A percentile compares a stretch with the other conserved stretches of the same genome.
Conservation (phyloP, 352 stramenopile species). For the Salisapilia sapeloensis region DNA sequence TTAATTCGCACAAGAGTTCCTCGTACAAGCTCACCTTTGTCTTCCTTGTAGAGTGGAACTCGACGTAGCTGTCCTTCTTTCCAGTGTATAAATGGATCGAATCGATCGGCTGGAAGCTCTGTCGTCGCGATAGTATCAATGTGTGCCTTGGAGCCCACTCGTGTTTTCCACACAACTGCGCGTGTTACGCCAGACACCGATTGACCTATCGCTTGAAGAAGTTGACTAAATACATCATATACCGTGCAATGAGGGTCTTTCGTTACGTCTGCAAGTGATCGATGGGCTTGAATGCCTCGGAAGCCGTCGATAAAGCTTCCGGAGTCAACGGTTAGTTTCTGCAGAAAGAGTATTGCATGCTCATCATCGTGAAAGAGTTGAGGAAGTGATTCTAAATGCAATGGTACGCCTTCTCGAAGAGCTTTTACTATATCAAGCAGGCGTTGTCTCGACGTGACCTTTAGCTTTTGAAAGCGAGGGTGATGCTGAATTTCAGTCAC, state of each 20-base stretch:
- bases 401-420: constrained; percentile 14
- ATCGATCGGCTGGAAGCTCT: constrained; percentile 32
- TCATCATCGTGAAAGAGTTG: constrained; percentile 31
- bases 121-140: constrained; percentile 36
- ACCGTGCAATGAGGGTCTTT: constrained; percentile 12
- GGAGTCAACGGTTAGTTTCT: constrained; percentile 13
- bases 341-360: constrained; percentile 29
- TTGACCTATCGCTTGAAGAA: constrained; percentile 22
- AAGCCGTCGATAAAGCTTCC: constrained; percentile 30
- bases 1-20: constrained; percentile 5
- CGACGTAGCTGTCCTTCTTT: constrained; percentile 41
- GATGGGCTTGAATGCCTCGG: constrained; percentile 30
- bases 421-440: constrained; percentile 31
- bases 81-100: constrained; percentile 37
- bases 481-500: constrained; percentile 34
- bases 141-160: constrained; percentile 3
- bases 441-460: constrained; percentile 29
- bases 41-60: constrained; percentile 37
- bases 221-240: constrained; percentile 34
- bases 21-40: constrained; percentile 10
- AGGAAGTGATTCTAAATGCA: constrained; percentile 17
- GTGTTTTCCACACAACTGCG: constrained; percentile 38
- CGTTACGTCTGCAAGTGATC: constrained; percentile 21
- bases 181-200: constrained; percentile 21
- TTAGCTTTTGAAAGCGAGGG: constrained; percentile 23